Base-by-base conservation (phyloP, 2,329 filamentous ascomycete genomes). In the Ascochyta lentis region DNA sequence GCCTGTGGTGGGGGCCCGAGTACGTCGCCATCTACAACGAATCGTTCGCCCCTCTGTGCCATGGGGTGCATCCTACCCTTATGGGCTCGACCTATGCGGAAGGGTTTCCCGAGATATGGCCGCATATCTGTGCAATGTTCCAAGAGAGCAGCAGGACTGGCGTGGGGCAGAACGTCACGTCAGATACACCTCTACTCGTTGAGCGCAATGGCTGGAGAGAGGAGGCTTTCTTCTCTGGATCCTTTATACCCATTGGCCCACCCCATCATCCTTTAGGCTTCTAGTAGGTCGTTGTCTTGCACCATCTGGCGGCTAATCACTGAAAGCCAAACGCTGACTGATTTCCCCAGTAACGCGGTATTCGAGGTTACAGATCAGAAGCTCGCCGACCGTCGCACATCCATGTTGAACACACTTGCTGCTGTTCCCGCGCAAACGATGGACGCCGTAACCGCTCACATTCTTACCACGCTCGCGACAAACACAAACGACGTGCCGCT, bases 21-120 rank as follows among this genome's bases (percentile, higher is more conserved):
- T 50, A 59, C 35, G 54, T 67, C 23, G 66, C 65, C 43, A 64
- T 70, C 46, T 69, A 70, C 58, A 70, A 70, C 50, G 62, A 64
- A 23, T 38, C 39, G 13, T 70, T 65, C 52, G 49, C 50, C 15
- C 62, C 61, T 1, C 51, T 70, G 13, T 59, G 64, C 16, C 59
- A 58, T 15, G 33, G 51, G n/a, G 60, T 57, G 6, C 68, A 69
- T 40, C 68, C 66, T 7, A 54, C 49, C 38, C 63, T 70, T 16
- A 68, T 70, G 68, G 68, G 65, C 24, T 44, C 57, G 8, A 56
- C 64, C 6, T 70, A 66, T 27, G 29, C 37, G 6, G 57, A 62
- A 6, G 54, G 58, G 6, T 65, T 64, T 19, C 68, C 68, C 3
- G 68, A 69, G 12, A 58, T 69, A 13, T 64, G 59, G 55, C 40